These are phyloP conservation scores for Delitschia confertaspora DNA, from an alignment of 495 filamentous ascomycete species.

Conservation along the genomic window DNA sequence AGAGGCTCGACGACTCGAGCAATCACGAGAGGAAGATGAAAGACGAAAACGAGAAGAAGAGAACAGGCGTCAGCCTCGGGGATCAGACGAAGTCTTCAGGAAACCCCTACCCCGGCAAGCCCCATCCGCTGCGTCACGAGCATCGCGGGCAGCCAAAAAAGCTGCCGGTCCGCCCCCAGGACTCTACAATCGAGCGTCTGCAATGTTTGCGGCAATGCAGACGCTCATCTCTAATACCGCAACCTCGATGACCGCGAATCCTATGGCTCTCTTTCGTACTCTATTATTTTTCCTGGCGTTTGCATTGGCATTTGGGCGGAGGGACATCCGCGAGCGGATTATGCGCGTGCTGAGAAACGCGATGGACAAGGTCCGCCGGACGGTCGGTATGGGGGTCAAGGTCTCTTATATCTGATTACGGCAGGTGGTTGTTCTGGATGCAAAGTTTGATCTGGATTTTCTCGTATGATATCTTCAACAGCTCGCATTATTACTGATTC, in stretches of 20 bases:
- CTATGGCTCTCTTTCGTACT: constrained; percentile 62
- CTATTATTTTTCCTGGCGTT: constrained; percentile 78
- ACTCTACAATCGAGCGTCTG: constrained; percentile 42
- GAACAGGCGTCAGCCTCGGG: constrained; percentile 24
- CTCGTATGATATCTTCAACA: too few species aligned
- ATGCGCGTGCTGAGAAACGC: constrained; percentile 54
- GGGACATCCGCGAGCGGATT: constrained; percentile 66
- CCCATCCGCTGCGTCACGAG: constrained; percentile 25
- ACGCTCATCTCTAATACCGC: constrained; percentile 55
- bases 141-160: constrained; percentile 30
- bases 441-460: too few species aligned
- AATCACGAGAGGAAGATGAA: constrained; percentile 54
- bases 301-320: constrained; percentile 63
- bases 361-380: constrained; percentile 78
- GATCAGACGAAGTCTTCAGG: constrained; percentile 22
- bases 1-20: constrained; percentile 49
- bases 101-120: constrained; percentile 13
- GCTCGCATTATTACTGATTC: too few species aligned
- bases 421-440: too few species aligned
- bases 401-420: constrained; percentile 86
- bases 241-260: constrained; percentile 57
- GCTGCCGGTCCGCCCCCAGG: constrained; percentile 34
- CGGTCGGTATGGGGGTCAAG: constrained; percentile 94
- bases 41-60: constrained; percentile 34
- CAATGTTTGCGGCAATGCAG: constrained; percentile 47